Percentiles rank a stretch among this genome's conserved stretches.
These are phyloP conservation scores for Ilyonectria robusta DNA, from an alignment of 2,329 filamentous ascomycete species.

Conservation along the genomic window DNA sequence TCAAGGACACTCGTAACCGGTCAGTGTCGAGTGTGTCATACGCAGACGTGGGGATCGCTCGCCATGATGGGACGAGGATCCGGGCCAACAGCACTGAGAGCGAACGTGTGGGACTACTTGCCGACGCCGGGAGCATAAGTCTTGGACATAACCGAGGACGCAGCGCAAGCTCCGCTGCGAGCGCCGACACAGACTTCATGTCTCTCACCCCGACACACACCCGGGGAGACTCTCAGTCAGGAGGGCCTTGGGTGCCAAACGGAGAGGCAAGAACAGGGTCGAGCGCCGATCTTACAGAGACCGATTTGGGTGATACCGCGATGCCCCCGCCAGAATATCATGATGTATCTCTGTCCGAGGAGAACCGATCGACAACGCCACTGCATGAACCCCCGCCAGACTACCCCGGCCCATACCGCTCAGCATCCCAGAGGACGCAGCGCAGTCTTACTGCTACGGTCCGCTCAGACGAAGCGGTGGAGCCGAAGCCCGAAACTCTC, in stretches of 20 bases:
- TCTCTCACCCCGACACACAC: constrained; percentile 57
- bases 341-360: constrained; percentile 61
- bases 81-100: constrained; percentile 81
- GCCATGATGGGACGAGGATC: constrained; percentile 83
- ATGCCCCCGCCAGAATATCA: constrained; percentile 71
- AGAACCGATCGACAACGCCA: constrained; percentile 58
- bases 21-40: constrained; percentile 84
- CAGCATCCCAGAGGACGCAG: constrained; percentile 43
- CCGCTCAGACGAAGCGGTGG: constrained; percentile 38
- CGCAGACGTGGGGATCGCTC: constrained; percentile 80
- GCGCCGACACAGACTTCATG: constrained; percentile 63
- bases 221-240: constrained; percentile 58
- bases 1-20: constrained; percentile 73
- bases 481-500: constrained; percentile 17
- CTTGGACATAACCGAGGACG: constrained; percentile 52
- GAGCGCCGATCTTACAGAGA: constrained; percentile 67
- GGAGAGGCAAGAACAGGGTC: constrained; percentile 61
- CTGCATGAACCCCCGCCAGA: constrained; percentile 66
- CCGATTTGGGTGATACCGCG: constrained; percentile 61
- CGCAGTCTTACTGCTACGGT: constrained; percentile 17
- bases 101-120: constrained; percentile 79
- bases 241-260: constrained; percentile 54
- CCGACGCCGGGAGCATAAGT: constrained; percentile 77
- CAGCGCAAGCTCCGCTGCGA: constrained; percentile 68
- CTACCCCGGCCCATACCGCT: constrained; percentile 60